Evolutionary conservation across 2,329 filamentous ascomycete genomes (phyloP), one percentile per base, ranked within the genome.

Genomic region (Xylaria sp.): DNA sequence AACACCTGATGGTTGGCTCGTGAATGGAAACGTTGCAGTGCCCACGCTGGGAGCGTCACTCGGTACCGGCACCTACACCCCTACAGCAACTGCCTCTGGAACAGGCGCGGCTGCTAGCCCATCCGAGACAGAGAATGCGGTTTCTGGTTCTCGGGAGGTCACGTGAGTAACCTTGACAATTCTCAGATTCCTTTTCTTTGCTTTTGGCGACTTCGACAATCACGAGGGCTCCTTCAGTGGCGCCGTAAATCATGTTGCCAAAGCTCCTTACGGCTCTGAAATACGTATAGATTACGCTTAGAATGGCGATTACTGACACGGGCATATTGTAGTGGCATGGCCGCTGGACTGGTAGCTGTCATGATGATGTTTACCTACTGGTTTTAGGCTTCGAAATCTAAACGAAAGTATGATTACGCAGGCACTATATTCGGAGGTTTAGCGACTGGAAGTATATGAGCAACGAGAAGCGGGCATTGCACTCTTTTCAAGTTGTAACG

Each of bases 1-100:
- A 33, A 95, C 92, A 0, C 76, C 85, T 1, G 88, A 86, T 31
- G 88, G 88, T 39, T 97, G 94, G 94, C 84, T 89, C 23, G 88
- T 97, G 3, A 82, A 93, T 74, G 90, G 92, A 18, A 88, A 90
- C 71, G 89, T 91, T 2, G 80, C 86, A 13, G 84, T 97, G 28
- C 94, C 94, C 0, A 90, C 88, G 1, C 74, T 96, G 8, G 92
- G 90, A 15, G 84, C 89, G 74, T 83, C 82, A 3, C 75, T 82
- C 51, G 78, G 73, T 13, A 79, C 80, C 8, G 74, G 74, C 28
- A 69, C 70, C 51, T 75, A 75, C 64, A 76, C 77, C 1, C 68
- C 76, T 6, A 71, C 77, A 48, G 71, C 78, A 15, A 76, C 36
- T 13, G 60, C 23, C 18, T n/a, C 60, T n/a, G 55, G 36, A n/a